Percentiles rank a stretch among this genome's conserved stretches.
Conservation (phyloP, 2,329 filamentous ascomycete genomes). For the Stagonosporopsis chrysanthemi region DNA sequence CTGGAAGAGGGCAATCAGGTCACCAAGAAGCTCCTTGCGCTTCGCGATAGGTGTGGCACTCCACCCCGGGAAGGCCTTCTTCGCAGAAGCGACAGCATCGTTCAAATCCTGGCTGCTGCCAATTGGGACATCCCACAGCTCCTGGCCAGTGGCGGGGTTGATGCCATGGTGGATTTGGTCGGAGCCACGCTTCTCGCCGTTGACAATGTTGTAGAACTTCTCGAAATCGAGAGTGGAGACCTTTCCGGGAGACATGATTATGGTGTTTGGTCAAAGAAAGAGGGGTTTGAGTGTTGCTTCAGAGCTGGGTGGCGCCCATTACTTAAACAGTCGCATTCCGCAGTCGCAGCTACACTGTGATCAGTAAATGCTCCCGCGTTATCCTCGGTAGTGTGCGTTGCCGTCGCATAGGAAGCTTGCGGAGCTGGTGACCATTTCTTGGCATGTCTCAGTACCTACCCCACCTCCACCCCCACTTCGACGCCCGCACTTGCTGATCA, state of each 20-base stretch:
- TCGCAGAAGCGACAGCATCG: conserved; percentile 58
- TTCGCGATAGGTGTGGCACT: conserved; percentile 43
- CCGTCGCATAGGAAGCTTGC: neutral
- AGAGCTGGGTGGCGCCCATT: conserved; percentile 1
- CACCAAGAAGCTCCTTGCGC: conserved; percentile 42
- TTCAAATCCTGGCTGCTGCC: conserved; percentile 59
- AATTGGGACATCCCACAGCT: conserved; percentile 61
- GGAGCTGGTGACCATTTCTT: conserved; percentile 5
- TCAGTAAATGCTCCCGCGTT: conserved; percentile 1
- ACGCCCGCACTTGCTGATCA: conserved; percentile 9
- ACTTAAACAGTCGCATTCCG: conserved; percentile 9
- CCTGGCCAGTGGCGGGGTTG: conserved; percentile 60
- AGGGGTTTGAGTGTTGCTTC: neutral
- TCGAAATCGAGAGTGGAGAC: conserved; percentile 50
- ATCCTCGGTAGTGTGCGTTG: conserved; percentile 13
- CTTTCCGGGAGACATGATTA: conserved; percentile 56
- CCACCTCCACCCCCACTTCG: conserved; percentile 26
- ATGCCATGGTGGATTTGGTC: conserved; percentile 55
- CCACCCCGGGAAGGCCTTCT: conserved; percentile 59
- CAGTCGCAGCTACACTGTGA: conserved; percentile 2
- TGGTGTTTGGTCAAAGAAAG: neutral
- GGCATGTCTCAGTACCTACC: conserved; percentile 18
- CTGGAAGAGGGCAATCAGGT: conserved; percentile 36
- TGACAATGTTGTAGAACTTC: conserved; percentile 62
- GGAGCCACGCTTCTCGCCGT: conserved; percentile 57